Evolutionary conservation across 768 basidiomycete species (phyloP).

Genomic region (Pleurotus giganteus): DNA sequence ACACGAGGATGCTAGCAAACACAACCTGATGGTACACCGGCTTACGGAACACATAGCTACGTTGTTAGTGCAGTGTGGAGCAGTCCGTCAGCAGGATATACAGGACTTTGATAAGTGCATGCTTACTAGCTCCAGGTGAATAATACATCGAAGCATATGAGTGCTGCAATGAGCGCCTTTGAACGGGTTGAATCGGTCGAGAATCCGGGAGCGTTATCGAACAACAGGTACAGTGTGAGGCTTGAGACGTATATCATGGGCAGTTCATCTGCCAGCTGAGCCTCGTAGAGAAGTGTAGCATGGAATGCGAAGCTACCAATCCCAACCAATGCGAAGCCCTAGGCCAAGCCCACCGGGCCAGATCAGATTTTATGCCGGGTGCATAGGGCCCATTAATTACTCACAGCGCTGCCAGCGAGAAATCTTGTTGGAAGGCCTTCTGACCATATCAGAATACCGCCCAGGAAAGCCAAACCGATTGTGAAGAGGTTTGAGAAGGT

Average conservation of each 20-base stretch:
- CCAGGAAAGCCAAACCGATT: conserved; percentile 52
- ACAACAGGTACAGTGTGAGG: conserved; percentile 56
- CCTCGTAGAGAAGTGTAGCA: conserved; percentile 69
- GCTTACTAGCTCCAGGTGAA: conserved; percentile 79
- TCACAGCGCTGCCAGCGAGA: conserved; percentile 38
- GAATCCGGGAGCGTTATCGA: conserved; percentile 57
- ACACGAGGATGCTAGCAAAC: conserved; percentile 59
- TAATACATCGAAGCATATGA: conserved; percentile 49
- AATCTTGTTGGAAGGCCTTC: conserved; percentile 42
- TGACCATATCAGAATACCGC: conserved; percentile 29
- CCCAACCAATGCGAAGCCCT: conserved; percentile 73
- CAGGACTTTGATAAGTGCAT: neutral
- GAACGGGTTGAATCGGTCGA: conserved; percentile 33
- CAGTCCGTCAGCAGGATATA: neutral
- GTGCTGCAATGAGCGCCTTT: conserved; percentile 34
- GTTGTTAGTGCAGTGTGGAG: neutral
- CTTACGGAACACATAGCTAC: conserved; percentile 64
- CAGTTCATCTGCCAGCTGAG: conserved; percentile 79
- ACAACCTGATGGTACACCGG: conserved; percentile 80
- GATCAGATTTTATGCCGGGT: neutral
- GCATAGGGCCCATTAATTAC: conserved; percentile 11
- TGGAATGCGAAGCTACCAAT: conserved; percentile 79
- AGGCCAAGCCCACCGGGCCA: neutral
- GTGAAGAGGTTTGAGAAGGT: conserved; percentile 69
- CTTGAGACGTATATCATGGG: conserved; percentile 78